Conservation (phyloP, 352 stramenopile species). For the Phytophthora pluvialis region DNA sequence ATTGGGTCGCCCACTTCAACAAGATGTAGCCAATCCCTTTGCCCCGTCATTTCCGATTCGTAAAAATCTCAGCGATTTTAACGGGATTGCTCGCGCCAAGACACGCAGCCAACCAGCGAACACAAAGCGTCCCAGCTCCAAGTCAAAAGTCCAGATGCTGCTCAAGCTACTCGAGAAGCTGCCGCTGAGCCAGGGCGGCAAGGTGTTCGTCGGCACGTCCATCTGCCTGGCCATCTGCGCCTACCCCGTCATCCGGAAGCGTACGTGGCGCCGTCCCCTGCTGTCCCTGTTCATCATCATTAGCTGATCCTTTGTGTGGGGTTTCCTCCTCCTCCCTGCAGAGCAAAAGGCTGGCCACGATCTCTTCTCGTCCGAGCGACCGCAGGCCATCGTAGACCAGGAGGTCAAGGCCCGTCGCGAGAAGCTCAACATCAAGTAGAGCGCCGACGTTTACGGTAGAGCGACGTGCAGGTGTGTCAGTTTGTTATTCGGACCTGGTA, state of each 20-base stretch:
- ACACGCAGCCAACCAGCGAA: slow-evolving; percentile 24
- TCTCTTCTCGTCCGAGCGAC: slow-evolving; percentile 86
- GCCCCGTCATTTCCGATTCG: neutral
- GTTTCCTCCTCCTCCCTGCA: slow-evolving; percentile 25
- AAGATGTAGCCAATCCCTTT: slow-evolving; percentile 25
- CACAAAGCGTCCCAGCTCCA: slow-evolving; percentile 11
- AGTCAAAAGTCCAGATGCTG: slow-evolving; percentile 46
- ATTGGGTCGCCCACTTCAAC: slow-evolving; percentile 14
- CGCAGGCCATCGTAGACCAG: slow-evolving; percentile 77
- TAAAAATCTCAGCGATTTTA: neutral
- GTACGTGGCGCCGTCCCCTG: slow-evolving; percentile 40
- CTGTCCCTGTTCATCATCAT: neutral
- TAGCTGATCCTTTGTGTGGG: neutral
- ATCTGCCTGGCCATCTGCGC: slow-evolving; percentile 76
- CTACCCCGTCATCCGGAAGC: slow-evolving; percentile 64
- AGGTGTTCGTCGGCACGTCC: slow-evolving; percentile 74
- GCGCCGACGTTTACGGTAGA: neutral
- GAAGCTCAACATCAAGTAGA: slow-evolving; percentile 68
- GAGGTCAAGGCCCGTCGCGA: slow-evolving; percentile 72
- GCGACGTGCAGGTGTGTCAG: neutral
- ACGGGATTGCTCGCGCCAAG: neutral
- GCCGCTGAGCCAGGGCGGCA: slow-evolving; percentile 69
- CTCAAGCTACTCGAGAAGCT: slow-evolving; percentile 70
- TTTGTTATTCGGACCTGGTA: slow-evolving; percentile 17
- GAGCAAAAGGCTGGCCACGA: slow-evolving; percentile 85